Conservation (phyloP, 805 yeast species). For the Wickerhamiella nectarea region DNA sequence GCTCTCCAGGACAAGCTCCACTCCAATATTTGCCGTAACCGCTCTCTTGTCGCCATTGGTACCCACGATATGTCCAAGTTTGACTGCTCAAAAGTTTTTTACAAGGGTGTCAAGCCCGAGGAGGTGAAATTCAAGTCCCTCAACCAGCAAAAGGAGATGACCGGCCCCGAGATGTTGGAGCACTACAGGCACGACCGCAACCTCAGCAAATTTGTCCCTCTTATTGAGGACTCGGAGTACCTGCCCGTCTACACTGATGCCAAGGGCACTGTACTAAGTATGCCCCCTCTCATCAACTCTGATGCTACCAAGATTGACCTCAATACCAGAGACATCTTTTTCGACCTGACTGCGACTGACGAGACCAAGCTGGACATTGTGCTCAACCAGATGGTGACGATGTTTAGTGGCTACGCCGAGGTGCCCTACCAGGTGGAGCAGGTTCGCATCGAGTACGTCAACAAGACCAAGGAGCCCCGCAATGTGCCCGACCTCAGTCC, state of each 20-base stretch:
- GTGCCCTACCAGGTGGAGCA: conserved; percentile 83
- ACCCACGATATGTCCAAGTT: conserved; percentile 86
- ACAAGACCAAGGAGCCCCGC: conserved; percentile 66
- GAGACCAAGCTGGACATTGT: conserved; percentile 89
- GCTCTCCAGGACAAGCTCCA: conserved; percentile 93
- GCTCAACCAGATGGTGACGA: conserved; percentile 80
- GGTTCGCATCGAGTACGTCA: conserved; percentile 58
- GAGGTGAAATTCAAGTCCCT: conserved; percentile 46
- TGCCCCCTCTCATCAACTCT: conserved; percentile 96
- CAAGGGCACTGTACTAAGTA: conserved; percentile 62
- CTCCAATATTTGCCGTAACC: conserved; percentile 88
- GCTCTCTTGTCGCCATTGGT: conserved; percentile 96
- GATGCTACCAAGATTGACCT: conserved; percentile 77
- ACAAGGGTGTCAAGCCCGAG: conserved; percentile 69
- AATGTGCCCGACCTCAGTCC: conserved; percentile 59
- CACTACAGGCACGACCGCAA: conserved; percentile 86
- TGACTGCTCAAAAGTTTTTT: conserved; percentile 64
- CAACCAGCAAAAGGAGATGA: conserved; percentile 36
- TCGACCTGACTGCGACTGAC: conserved; percentile 92
- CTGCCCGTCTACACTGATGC: conserved; percentile 82
- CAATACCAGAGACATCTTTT: conserved; percentile 74
- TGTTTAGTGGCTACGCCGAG: conserved; percentile 82
- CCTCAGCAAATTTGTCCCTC: conserved; percentile 74
- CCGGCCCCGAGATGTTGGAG: conserved; percentile 70
- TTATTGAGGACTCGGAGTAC: conserved; percentile 76